Conservation (phyloP, 345 rosid genomes). For the Durio zibethinus region DNA sequence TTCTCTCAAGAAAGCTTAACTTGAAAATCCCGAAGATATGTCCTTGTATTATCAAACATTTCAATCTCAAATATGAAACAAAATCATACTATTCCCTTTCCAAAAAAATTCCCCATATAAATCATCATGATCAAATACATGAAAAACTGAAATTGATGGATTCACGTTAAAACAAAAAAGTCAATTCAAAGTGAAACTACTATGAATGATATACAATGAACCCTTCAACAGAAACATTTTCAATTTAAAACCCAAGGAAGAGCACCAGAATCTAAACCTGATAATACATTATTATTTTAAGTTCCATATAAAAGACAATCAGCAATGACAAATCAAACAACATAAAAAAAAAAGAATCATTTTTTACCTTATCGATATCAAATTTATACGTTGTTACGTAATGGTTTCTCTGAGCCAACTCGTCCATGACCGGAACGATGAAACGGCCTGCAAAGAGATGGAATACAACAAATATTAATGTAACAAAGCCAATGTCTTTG, state of each 20-base stretch:
- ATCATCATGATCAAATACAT: not conserved
- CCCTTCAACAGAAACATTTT: not conserved
- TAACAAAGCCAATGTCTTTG: not conserved
- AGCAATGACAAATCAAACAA: not conserved
- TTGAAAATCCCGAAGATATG: not conserved
- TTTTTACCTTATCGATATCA: conserved; percentile 69
- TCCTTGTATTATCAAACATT: not conserved
- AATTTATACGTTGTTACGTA: conserved; percentile 60
- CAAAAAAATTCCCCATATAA: not conserved
- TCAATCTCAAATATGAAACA: not conserved
- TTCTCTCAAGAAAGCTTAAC: not conserved
- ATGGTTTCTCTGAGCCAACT: conserved; percentile 55
- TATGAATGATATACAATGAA: not conserved
- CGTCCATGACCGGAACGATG: conserved; percentile 53
- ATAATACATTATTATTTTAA: no score
- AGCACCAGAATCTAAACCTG: not conserved
- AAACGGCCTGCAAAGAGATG: conserved; percentile 47
- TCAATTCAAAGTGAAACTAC: not conserved
- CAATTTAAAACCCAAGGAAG: not conserved
- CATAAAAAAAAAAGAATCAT: not conserved
- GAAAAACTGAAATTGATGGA: not conserved
- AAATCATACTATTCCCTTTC: no score
- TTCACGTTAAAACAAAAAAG: not conserved
- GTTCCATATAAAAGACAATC: not conserved
- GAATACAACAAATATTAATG: conserved; percentile 6